Evolutionary conservation across 2,329 filamentous ascomycete species (phyloP).

Genomic region (Emericellopsis cladophorae): DNA sequence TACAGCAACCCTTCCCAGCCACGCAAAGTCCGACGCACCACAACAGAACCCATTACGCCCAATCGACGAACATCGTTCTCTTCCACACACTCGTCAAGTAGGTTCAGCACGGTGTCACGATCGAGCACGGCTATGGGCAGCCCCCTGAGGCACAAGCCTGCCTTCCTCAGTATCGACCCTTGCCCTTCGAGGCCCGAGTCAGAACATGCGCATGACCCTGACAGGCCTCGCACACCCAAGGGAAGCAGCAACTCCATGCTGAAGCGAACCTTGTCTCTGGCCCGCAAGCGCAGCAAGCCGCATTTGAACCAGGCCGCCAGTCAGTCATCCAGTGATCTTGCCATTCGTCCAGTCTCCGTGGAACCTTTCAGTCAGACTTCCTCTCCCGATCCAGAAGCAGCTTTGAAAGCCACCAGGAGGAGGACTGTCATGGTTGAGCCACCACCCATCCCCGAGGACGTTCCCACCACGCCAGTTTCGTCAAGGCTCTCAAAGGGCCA

Average conservation of each 20-base stretch:
- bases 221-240: conserved; percentile 3
- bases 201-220: conserved; percentile 5
- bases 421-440: not conserved
- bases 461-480: not conserved
- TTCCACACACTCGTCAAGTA: conserved; percentile 17
- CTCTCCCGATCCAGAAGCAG: not conserved
- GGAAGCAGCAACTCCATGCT: not conserved
- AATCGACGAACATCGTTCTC: conserved; percentile 19
- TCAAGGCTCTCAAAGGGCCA: not conserved
- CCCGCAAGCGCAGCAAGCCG: conserved; percentile 41
- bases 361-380: not conserved
- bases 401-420: not conserved
- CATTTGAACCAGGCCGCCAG: conserved; percentile 25
- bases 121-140: conserved; percentile 25
- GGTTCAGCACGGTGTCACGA: conserved; percentile 16
- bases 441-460: not conserved
- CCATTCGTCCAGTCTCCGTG: conserved; percentile 3
- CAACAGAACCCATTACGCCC: conserved; percentile 15
- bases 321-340: conserved; percentile 20
- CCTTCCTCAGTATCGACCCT: conserved; percentile 42
- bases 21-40: conserved; percentile 14
- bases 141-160: conserved; percentile 23
- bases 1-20: conserved; percentile 6
- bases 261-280: conserved; percentile 40
- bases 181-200: conserved; percentile 26